These are phyloP conservation scores for Sporisorium scitamineum DNA, from an alignment of 1,284 basidiomycete species.

Conservation along the genomic window DNA sequence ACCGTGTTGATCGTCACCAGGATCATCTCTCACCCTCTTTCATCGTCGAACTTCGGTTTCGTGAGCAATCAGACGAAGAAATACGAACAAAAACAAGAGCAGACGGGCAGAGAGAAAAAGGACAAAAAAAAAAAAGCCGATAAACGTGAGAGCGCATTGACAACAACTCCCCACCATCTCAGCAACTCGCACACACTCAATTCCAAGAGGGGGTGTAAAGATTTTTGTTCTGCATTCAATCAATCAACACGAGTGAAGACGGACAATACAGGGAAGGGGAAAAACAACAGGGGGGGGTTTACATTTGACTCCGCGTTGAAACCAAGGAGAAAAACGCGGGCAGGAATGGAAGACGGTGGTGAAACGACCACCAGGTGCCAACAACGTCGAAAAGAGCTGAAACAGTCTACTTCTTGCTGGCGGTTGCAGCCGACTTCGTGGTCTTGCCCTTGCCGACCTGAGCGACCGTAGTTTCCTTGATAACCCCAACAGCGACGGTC, in stretches of 20 bases:
- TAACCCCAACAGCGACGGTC: slow-evolving; percentile 85
- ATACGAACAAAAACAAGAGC: too few species aligned
- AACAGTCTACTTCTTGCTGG: slow-evolving; percentile 73
- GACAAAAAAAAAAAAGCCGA: too few species aligned
- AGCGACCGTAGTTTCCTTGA: slow-evolving; percentile 74
- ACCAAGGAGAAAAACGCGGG: slow-evolving; percentile 32
- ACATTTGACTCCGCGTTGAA: slow-evolving; percentile 46
- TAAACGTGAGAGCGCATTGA: too few species aligned
- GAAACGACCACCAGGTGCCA: too few species aligned
- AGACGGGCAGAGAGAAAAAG: too few species aligned
- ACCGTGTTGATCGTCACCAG: too few species aligned
- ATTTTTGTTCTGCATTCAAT: slow-evolving; percentile 10
- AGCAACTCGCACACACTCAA: background rate
- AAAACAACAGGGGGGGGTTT: slow-evolving; percentile 22
- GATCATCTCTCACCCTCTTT: too few species aligned
- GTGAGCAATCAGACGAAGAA: too few species aligned
- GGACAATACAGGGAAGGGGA: background rate
- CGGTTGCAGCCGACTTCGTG: slow-evolving; percentile 95
- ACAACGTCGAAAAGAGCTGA: background rate
- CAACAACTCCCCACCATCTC: background rate
- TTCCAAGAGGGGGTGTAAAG: background rate
- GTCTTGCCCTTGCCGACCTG: slow-evolving; percentile 77
- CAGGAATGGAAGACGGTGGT: slow-evolving; percentile 9
- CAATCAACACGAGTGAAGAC: background rate
- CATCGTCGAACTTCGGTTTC: too few species aligned